Conservation (phyloP, 2,329 filamentous ascomycete genomes). For the Trichoderma koningii region DNA sequence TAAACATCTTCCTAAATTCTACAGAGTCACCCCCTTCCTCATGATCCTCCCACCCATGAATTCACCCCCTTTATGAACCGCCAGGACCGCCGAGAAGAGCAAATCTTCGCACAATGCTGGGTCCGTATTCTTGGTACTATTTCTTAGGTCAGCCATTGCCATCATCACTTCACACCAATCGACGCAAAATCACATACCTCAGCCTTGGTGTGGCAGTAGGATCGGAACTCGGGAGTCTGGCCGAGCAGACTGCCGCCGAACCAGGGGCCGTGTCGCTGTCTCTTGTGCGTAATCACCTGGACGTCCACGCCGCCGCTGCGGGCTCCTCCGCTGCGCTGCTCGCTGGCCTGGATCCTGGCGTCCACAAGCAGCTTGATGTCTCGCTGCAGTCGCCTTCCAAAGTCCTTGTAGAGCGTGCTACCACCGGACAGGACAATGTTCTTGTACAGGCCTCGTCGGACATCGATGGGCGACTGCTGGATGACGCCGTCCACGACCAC, state of each 20-base stretch:
- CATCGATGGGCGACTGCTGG: slow-evolving; percentile 96
- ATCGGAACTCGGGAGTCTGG: slow-evolving; percentile 96
- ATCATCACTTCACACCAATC: no score
- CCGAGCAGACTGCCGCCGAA: slow-evolving; percentile 95
- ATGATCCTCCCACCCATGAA: neutral
- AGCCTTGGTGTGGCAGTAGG: slow-evolving; percentile 95
- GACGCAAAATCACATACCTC: slow-evolving; percentile 51
- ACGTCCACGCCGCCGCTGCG: slow-evolving; percentile 94
- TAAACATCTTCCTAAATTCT: slow-evolving; percentile 10
- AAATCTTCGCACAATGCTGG: slow-evolving; percentile 92
- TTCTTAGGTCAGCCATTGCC: slow-evolving; percentile 34
- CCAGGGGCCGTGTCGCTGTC: slow-evolving; percentile 96
- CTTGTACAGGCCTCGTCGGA: slow-evolving; percentile 96
- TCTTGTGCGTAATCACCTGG: slow-evolving; percentile 95
- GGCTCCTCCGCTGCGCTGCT: slow-evolving; percentile 86
- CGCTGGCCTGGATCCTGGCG: slow-evolving; percentile 86
- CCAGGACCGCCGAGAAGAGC: slow-evolving; percentile 90
- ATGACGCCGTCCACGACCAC: slow-evolving; percentile 95
- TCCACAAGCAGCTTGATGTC: slow-evolving; percentile 97
- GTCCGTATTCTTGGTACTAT: slow-evolving; percentile 92
- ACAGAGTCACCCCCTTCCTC: neutral
- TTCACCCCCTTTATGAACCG: slow-evolving; percentile 58
- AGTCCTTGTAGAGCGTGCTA: slow-evolving; percentile 98
- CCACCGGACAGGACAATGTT: slow-evolving; percentile 98
- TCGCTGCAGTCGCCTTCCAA: slow-evolving; percentile 90